phyloP scores from a whole-genome alignment of 176 grass and related monocot species.

The Paspalum vaginatum region DNA sequence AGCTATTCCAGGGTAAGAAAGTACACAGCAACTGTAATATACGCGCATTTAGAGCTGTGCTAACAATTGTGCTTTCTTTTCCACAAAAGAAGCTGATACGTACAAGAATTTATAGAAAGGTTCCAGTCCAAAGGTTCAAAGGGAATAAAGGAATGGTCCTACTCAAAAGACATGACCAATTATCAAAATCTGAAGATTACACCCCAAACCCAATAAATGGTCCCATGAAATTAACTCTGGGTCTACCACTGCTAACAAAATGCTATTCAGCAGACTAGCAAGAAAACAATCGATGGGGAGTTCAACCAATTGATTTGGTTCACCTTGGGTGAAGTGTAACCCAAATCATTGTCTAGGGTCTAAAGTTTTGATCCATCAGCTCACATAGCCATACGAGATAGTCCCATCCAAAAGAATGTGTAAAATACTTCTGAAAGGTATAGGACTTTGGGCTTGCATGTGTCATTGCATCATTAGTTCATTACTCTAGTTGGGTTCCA shows the following conservation, averaged over 20 bases:
- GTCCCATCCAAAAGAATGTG: background rate
- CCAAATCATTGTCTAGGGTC: background rate
- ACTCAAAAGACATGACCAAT: background rate
- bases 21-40: slow-evolving; percentile 12
- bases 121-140: background rate
- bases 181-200: background rate
- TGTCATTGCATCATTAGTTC: slow-evolving; percentile 12
- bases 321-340: slow-evolving; percentile 15
- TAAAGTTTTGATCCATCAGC: slow-evolving; percentile 5
- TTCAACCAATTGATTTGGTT: background rate
- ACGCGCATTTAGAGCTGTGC: slow-evolving; percentile 16
- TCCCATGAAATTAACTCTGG: background rate
- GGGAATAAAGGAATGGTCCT: background rate
- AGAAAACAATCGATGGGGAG: background rate
- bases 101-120: slow-evolving; percentile 3
- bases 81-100: slow-evolving; percentile 1
- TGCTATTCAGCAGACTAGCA: background rate
- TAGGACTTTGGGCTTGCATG: background rate
- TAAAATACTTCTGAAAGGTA: background rate
- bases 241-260: background rate
- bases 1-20: slow-evolving; percentile 21
- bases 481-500: background rate
- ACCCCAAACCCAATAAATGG: background rate
- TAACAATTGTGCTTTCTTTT: background rate
- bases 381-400: slow-evolving; percentile 1